A percentile compares a stretch with the other conserved stretches of the same genome.
Evolutionary conservation across 2,329 filamentous ascomycete genomes (phyloP).

Genomic region (Hypoxylon sp.): DNA sequence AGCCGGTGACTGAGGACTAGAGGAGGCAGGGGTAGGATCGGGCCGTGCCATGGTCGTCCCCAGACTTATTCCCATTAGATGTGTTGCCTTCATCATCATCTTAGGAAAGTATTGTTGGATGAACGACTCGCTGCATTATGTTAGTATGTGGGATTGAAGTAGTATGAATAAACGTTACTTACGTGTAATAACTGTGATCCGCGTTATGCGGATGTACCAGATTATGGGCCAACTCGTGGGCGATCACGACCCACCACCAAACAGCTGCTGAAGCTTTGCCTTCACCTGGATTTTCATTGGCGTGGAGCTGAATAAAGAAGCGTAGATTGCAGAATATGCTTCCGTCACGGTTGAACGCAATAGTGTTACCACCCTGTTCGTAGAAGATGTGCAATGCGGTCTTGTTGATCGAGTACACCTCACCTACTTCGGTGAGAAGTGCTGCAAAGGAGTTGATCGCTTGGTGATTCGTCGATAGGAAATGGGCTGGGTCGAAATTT

Average conservation of each 20-base stretch:
- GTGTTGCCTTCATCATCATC: constrained; percentile 71
- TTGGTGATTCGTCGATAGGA: constrained; percentile 73
- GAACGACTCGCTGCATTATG: constrained; percentile 74
- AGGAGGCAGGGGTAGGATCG: not conserved
- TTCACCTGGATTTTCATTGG: constrained; percentile 62
- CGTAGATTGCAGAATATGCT: constrained; percentile 95
- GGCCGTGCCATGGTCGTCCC: constrained; percentile 20
- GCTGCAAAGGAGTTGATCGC: constrained; percentile 78
- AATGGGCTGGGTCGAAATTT: constrained; percentile 63
- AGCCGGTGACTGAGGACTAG: not conserved
- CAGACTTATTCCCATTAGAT: constrained; percentile 34
- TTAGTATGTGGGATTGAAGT: constrained; percentile 43
- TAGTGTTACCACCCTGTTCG: constrained; percentile 82
- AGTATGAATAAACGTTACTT: constrained; percentile 53
- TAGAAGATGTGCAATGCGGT: constrained; percentile 88
- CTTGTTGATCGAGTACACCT: constrained; percentile 79
- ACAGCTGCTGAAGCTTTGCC: constrained; percentile 78
- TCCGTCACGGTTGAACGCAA: constrained; percentile 91
- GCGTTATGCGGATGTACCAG: constrained; percentile 83
- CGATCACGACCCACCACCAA: constrained; percentile 97
- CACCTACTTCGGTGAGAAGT: constrained; percentile 77
- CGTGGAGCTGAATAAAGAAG: constrained; percentile 87
- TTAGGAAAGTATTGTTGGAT: constrained; percentile 82
- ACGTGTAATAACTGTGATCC: constrained; percentile 87
- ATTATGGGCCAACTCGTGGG: constrained; percentile 97